Conservation (phyloP, 495 filamentous ascomycete genomes). For the Aspergillus saccharolyticus region DNA sequence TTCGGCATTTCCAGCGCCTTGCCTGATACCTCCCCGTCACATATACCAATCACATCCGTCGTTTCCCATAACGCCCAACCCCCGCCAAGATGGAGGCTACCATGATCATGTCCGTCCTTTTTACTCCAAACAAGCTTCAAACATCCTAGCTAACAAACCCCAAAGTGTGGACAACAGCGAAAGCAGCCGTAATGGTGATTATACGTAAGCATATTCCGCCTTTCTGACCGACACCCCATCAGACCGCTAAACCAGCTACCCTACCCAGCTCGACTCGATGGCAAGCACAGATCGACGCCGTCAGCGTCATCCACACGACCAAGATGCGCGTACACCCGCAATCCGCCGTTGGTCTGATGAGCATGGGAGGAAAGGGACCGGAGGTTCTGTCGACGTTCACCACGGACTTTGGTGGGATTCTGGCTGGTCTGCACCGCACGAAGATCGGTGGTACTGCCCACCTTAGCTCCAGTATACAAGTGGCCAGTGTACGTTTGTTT, state of each 20-base stretch:
- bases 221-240: slow-evolving; percentile 9
- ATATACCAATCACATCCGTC: slow-evolving; percentile 15
- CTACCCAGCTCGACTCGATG: slow-evolving; percentile 83
- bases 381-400: slow-evolving; percentile 96
- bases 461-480: slow-evolving; percentile 86
- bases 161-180: slow-evolving; percentile 93
- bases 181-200: slow-evolving; percentile 95
- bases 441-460: slow-evolving; percentile 87
- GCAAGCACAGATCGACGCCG: slow-evolving; percentile 92
- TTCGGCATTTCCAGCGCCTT: slow-evolving; percentile 2
- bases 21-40: slow-evolving; percentile 1
- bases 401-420: slow-evolving; percentile 88
- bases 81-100: slow-evolving; percentile 66
- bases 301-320: slow-evolving; percentile 87
- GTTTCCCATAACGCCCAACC: slow-evolving; percentile 3
- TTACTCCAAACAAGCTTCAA: slow-evolving; percentile 13
- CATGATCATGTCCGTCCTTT: slow-evolving; percentile 62
- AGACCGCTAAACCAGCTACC: slow-evolving; percentile 16
- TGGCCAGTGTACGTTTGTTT: slow-evolving; percentile 70
- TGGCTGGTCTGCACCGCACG: slow-evolving; percentile 87
- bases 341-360: slow-evolving; percentile 96
- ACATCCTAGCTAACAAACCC: slow-evolving; percentile 22
- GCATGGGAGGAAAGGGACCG: slow-evolving; percentile 94
- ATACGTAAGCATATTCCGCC: slow-evolving; percentile 42
- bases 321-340: slow-evolving; percentile 94